Evolutionary conservation across 164 flowering plant genomes (phyloP).

Genomic region (Vitis cinerea): DNA sequence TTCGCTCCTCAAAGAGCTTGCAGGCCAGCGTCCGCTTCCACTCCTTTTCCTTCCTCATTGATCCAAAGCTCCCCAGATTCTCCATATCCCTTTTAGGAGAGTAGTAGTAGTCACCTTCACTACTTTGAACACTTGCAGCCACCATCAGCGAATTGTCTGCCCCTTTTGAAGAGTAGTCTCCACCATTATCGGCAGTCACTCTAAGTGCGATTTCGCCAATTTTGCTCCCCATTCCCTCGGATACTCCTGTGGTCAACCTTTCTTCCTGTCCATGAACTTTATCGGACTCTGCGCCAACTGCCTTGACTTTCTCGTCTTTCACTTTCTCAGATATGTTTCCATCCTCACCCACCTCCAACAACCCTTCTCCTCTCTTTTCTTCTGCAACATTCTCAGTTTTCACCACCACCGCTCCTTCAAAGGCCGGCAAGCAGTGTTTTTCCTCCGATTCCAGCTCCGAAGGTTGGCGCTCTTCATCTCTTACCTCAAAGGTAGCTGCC

Average conservation of each 20-base stretch:
- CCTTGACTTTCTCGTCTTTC: conserved; percentile 28
- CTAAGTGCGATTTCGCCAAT: background rate
- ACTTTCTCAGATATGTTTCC: conserved; percentile 15
- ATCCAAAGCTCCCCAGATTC: conserved; percentile 45
- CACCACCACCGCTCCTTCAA: background rate
- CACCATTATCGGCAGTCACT: conserved; percentile 1
- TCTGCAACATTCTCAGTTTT: conserved; percentile 9
- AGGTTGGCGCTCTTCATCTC: conserved; percentile 10
- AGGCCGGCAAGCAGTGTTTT: background rate
- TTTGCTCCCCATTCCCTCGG: conserved; percentile 23
- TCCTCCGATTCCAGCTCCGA: conserved; percentile 11
- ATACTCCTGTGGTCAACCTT: conserved; percentile 15
- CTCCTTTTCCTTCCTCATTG: conserved; percentile 79
- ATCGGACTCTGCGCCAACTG: conserved; percentile 16
- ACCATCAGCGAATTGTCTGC: conserved; percentile 6
- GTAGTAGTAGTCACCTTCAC: background rate
- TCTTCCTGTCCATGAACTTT: conserved; percentile 25
- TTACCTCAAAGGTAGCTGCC: background rate
- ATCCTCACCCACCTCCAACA: conserved; percentile 1
- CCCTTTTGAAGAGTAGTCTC: background rate
- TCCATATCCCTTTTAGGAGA: background rate
- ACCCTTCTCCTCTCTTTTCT: background rate
- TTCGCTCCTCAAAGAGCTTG: conserved; percentile 86
- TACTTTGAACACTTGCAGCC: background rate
- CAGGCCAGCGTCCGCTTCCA: conserved; percentile 92